These are phyloP conservation scores for Monascus ruber DNA, from an alignment of 2,329 filamentous ascomycete species.

Conservation along the genomic window DNA sequence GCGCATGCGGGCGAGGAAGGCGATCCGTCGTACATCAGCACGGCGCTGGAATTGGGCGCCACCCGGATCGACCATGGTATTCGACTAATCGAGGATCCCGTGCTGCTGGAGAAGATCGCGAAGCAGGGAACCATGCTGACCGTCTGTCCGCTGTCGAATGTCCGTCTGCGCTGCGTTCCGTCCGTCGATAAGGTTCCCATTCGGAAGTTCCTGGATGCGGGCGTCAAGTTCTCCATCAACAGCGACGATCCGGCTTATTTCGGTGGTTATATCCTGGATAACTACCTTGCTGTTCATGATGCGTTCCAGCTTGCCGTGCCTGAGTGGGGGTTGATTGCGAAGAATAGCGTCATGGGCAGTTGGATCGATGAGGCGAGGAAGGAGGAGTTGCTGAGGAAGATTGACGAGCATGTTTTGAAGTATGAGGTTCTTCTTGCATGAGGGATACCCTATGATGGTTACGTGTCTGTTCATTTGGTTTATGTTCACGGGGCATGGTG, in stretches of 20 bases:
- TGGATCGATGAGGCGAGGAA: conserved; percentile 59
- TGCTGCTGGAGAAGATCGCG: conserved; percentile 48
- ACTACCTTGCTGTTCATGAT: conserved; percentile 65
- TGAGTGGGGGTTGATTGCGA: conserved; percentile 58
- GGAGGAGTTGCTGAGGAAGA: conserved; percentile 37
- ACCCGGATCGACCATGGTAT: conserved; percentile 67
- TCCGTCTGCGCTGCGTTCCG: conserved; percentile 47
- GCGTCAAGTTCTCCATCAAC: conserved; percentile 60
- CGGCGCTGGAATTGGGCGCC: conserved; percentile 53
- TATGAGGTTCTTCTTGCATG: conserved; percentile 6
- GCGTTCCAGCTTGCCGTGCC: conserved; percentile 49
- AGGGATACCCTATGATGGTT: too few relatives aligned
- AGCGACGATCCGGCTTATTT: conserved; percentile 68
- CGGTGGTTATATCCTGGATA: conserved; percentile 62
- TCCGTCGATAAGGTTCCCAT: conserved; percentile 49
- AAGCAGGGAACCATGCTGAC: conserved; percentile 51
- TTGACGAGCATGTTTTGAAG: conserved; percentile 21
- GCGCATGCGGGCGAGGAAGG: conserved; percentile 70
- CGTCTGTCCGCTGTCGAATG: conserved; percentile 63
- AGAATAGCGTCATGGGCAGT: conserved; percentile 53
- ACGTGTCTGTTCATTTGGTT: too few relatives aligned
- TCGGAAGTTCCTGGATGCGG: conserved; percentile 49
- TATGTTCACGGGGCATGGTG: background rate
- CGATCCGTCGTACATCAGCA: conserved; percentile 52
- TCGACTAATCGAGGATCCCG: conserved; percentile 48